A percentile compares a stretch with the other conserved stretches of the same genome.
Conservation (phyloP, 768 basidiomycete species). For the Mycena leptocephala region DNA sequence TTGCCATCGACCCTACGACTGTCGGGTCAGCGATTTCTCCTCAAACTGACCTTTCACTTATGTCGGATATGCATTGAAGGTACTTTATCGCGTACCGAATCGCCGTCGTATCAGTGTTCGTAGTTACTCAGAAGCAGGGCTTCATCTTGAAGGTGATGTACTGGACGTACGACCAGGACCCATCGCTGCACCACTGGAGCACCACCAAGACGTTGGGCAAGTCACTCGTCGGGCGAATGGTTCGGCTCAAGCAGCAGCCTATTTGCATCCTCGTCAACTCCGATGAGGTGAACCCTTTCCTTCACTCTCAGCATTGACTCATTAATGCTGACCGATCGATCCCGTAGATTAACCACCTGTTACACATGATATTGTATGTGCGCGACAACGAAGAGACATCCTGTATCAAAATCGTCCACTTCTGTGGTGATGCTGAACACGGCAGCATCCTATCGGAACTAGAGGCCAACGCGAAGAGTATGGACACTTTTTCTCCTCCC, state of each 20-base stretch:
- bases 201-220: constrained; percentile 59
- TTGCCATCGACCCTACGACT: constrained; percentile 70
- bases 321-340: background rate
- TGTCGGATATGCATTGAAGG: constrained; percentile 45
- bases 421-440: constrained; percentile 61
- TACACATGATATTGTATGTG: constrained; percentile 79
- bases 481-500: constrained; percentile 25
- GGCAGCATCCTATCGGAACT: constrained; percentile 75
- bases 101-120: constrained; percentile 65
- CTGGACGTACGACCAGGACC: constrained; percentile 77
- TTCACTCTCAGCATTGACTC: background rate
- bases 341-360: constrained; percentile 75
- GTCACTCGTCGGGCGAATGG: constrained; percentile 62
- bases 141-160: constrained; percentile 66
- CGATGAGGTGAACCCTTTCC: constrained; percentile 59
- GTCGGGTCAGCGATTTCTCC: constrained; percentile 60
- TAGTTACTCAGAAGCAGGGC: constrained; percentile 68
- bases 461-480: constrained; percentile 80
- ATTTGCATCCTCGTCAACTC: constrained; percentile 75
- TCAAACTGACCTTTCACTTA: too few relatives aligned
- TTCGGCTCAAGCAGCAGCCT: constrained; percentile 63
- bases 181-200: constrained; percentile 59
- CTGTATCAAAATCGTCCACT: constrained; percentile 79
- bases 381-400: constrained; percentile 80
- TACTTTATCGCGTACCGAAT: constrained; percentile 76